phyloP scores from a whole-genome alignment of 2,329 filamentous ascomycete species.

The Pseudonectria foliicola region DNA sequence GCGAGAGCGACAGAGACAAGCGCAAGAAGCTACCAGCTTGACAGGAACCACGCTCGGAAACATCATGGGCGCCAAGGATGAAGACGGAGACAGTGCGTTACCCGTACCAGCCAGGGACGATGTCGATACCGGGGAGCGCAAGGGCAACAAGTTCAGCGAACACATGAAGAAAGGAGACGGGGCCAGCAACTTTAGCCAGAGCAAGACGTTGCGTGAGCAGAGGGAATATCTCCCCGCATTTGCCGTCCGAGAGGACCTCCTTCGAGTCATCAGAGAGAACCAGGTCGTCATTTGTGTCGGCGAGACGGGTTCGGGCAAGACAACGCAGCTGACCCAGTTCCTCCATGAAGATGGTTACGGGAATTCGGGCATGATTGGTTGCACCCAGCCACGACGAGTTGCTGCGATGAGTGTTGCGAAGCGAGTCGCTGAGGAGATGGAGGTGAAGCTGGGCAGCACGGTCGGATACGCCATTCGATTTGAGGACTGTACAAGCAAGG shows the following conservation, averaged over 20 bases:
- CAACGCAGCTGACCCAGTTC: slow-evolving; percentile 94
- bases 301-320: slow-evolving; percentile 96
- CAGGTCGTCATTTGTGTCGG: slow-evolving; percentile 96
- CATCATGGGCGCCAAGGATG: slow-evolving; percentile 90
- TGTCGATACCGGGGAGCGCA: slow-evolving; percentile 40
- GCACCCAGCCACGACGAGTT: slow-evolving; percentile 91
- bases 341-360: slow-evolving; percentile 93
- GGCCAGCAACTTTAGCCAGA: slow-evolving; percentile 87
- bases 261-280: slow-evolving; percentile 90
- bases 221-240: slow-evolving; percentile 92
- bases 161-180: slow-evolving; percentile 83
- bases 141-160: slow-evolving; percentile 71
- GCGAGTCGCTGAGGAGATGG: slow-evolving; percentile 97
- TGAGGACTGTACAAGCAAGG: slow-evolving; percentile 93
- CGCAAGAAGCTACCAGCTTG: slow-evolving; percentile 88
- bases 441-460: slow-evolving; percentile 75
- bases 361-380: slow-evolving; percentile 82
- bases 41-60: slow-evolving; percentile 90
- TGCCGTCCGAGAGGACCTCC: slow-evolving; percentile 85
- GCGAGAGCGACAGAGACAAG: slow-evolving; percentile 87
- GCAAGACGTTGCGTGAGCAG: slow-evolving; percentile 83
- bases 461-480: slow-evolving; percentile 98
- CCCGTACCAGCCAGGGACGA: slow-evolving; percentile 68
- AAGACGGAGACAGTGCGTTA: slow-evolving; percentile 82
- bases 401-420: slow-evolving; percentile 99